Base-by-base conservation (phyloP, 1,284 basidiomycete species). In the Xerocomus nothofagi region DNA sequence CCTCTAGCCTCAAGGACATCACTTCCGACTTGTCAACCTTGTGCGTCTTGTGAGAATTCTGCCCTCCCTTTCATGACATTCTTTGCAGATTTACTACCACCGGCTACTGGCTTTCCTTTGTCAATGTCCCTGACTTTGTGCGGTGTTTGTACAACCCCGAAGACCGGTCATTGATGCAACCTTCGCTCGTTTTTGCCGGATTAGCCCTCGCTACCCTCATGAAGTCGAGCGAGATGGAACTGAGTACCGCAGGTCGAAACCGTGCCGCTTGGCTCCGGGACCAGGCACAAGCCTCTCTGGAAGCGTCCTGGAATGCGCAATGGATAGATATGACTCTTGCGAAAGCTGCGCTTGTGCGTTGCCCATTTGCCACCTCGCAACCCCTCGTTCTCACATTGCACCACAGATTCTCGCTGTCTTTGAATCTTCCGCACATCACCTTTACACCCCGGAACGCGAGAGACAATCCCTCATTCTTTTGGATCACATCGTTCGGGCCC, bases 161-260 rank as follows among this genome's bases (percentile, higher is more conserved):
- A 8, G 68, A 74, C 20, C 75, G 82, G 24, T 61, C 73, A 9
- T 67, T 67, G 15, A 80, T 88, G 55, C 87, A 88, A 58, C 86
- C 88, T 6, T 74, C 84, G 3, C 77, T 91, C 46, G 75, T 90
- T 37, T 75, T 82, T 40, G 76, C 86, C 3, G 78, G 78, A 12
- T 75, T 89, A 31, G 87, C 86, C 1, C 77, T 89, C 60, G 80
- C 86, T 0, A 82, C 75, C 10, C 75, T 88, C n/a, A 82, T 84
- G 75, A 82, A 82, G 55, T 88, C 87, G 2, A 88, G 85, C 60
- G 79, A 83, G 55, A 63, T 81, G 44, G 86, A 82, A 57, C 68
- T 73, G 18, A 79, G 84, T 12, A 61, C 67, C 1, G 56, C 60
- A 5, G 81, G 82, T 12, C 73, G 84, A 50, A 65, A 70, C 18